Evolutionary conservation across 2,329 filamentous ascomycete species (phyloP).

Genomic region (Pseudogymnoascus sp.): DNA sequence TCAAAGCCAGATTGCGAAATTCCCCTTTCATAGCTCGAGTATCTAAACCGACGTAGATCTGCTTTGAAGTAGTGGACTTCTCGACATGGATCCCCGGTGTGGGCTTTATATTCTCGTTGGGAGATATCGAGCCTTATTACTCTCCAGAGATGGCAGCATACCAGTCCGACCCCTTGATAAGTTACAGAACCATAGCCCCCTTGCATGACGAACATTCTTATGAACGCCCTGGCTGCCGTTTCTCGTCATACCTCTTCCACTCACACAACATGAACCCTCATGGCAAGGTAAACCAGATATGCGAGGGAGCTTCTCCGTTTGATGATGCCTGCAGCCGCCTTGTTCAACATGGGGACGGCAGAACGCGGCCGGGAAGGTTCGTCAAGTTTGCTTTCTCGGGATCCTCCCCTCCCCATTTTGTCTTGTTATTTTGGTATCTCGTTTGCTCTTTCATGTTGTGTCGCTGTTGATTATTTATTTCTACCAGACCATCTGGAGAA

Average conservation of each 20-base stretch:
- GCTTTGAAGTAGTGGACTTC: not conserved
- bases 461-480: not conserved
- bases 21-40: not conserved
- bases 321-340: not conserved
- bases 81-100: not conserved
- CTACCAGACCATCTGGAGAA: slow-evolving; percentile 2
- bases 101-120: not conserved
- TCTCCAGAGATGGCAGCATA: not conserved
- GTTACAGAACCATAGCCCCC: not conserved
- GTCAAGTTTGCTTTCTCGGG: not conserved
- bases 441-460: not conserved
- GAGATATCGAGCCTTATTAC: not conserved
- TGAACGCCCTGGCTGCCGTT: not conserved
- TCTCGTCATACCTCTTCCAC: not conserved
- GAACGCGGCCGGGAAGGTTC: not conserved
- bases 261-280: not conserved
- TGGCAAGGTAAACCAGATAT: slow-evolving; percentile 3
- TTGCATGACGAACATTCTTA: not conserved
- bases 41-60: not conserved
- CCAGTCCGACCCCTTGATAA: not conserved
- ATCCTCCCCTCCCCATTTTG: not conserved
- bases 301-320: not conserved
- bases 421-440: not conserved
- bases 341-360: slow-evolving; percentile 4
- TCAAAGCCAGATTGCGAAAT: not conserved